A percentile compares a stretch with the other conserved stretches of the same genome.
Evolutionary conservation across 192 early-diverging fungal genomes (phyloP).

Genomic region (Coemansia sp.): DNA sequence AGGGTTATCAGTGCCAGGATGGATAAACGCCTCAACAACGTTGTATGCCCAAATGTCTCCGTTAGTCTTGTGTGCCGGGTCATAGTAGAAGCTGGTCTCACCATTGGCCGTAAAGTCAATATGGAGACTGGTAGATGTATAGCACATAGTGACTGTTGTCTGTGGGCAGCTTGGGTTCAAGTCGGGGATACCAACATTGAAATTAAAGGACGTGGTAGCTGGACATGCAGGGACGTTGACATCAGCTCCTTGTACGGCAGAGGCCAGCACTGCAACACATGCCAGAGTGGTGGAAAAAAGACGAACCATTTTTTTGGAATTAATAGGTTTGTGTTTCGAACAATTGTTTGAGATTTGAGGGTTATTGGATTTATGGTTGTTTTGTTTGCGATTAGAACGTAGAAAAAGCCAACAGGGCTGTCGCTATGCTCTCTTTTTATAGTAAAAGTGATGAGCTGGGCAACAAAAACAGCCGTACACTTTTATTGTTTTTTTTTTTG

Average conservation of each 20-base stretch:
- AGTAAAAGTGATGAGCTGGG: too few relatives aligned
- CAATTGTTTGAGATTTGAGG: background rate
- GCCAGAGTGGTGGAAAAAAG: too few relatives aligned
- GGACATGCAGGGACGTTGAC: slow-evolving; percentile 5
- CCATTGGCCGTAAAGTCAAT: slow-evolving; percentile 3
- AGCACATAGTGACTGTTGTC: slow-evolving; percentile 6
- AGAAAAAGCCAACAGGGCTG: too few relatives aligned
- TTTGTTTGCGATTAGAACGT: background rate
- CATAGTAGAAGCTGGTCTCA: slow-evolving; percentile 12
- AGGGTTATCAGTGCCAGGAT: slow-evolving; percentile 2
- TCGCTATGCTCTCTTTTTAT: too few relatives aligned
- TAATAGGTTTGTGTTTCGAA: too few relatives aligned
- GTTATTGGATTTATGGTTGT: background rate
- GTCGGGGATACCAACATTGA: background rate
- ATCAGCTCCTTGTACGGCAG: too few relatives aligned
- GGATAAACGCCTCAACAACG: slow-evolving; percentile 12
- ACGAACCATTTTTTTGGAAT: too few relatives aligned
- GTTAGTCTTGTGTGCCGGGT: slow-evolving; percentile 3
- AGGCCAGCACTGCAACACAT: too few relatives aligned
- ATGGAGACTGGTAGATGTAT: slow-evolving; percentile 1
- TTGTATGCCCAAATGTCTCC: slow-evolving; percentile 13
- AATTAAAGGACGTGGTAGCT: background rate
- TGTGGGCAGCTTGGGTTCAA: slow-evolving; percentile 1
- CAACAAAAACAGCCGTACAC: too few relatives aligned
- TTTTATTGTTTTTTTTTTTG: background rate